Evolutionary conservation across 176 grass and related monocot species (phyloP), one percentile per base, ranked within the genome.

Genomic region (Hordeum marinum): DNA sequence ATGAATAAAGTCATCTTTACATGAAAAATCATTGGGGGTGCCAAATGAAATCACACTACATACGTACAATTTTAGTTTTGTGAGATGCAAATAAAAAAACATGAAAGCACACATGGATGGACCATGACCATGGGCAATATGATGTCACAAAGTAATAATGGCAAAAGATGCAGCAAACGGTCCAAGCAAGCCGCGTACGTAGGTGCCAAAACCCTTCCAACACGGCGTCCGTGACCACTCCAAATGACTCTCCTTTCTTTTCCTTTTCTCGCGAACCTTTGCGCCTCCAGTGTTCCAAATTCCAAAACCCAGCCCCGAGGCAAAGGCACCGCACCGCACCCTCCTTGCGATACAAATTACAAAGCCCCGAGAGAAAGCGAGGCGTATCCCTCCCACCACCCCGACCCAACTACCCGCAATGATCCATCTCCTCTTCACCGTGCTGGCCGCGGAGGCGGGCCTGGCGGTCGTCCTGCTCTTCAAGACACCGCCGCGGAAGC

Each of bases 401-500:
- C 13, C 7, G 4, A 5, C 67, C 68, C 20, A 62, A 8, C 4
- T 1, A 2, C 10, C 64, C 61, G 61, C 69, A 60, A 98, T 98
- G 95, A 94, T 98, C 81, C 71, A 94, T 18, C 83, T 98, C 2
- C 87, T 98, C 50, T 98, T 98, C 85, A 78, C 82, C 75, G 70
- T 98, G 78, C 82, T 98, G 20, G 66, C 52, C 15, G 83, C 86
- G 75, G 95, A 98, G 90, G 85, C 79, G 39, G 69, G 21, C 72
- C 18, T 87, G 71, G 85, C 84, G 75, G 67, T 54, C 71, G 20
- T 55, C 26, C 92, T 98, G 20, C 90, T 98, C 31, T 98, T 98
- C 92, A 90, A 81, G 45, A 98, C 90, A 54, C 92, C 95, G 61
- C 41, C 91, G 84, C 76, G 90, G 83, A 93, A 79, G 75, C 78